Evolutionary conservation across 768 basidiomycete genomes (phyloP), one percentile per base, ranked within the genome.

Genomic region (Pleurotus tuber-regium): DNA sequence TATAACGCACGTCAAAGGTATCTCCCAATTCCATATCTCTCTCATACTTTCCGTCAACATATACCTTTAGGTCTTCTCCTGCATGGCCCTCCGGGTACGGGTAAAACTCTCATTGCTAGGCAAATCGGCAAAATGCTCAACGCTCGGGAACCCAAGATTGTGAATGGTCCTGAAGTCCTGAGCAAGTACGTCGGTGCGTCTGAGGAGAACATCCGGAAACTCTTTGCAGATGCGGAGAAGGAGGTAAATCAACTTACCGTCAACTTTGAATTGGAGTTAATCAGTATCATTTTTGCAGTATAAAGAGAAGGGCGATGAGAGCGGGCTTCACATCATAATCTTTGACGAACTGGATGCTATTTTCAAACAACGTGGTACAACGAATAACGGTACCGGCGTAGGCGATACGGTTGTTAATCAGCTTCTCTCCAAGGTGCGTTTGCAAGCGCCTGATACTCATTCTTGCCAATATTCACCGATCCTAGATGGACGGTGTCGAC

Each of bases 71-170:
- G 92, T 76, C 92, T 99, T 48, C 79, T 99, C 43, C 80, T 99
- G 2, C 90, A 89, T 59, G 97, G 97, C 10, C 97, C 97, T 50
- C 97, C 97, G 0, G 97, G 97, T 63, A 98, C 97, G 7, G 97
- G 97, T 53, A 99, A 99, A 73, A 99, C 97, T 1, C 78, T 99
- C 12, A 92, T 99, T 73, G 97, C 97, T 2, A 79, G 97, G 30
- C 97, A 98, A 76, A 99, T 99, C 55, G 97, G 97, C 10, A 98
- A 97, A 70, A 98, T 99, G 92, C 76, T 98, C 52, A 99, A 99
- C 59, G 97, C 97, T 2, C 78, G 90, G 50, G 97, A 99, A 66
- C 97, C 97, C 29, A 99, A 99, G 70, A 79, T 99, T 50, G 97
- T 99, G 53, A 98, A 98, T 64, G 97, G 97, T 38, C 97, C 97